phyloP scores from a whole-genome alignment of 441 rosid species.

The Omphalea diandra region DNA sequence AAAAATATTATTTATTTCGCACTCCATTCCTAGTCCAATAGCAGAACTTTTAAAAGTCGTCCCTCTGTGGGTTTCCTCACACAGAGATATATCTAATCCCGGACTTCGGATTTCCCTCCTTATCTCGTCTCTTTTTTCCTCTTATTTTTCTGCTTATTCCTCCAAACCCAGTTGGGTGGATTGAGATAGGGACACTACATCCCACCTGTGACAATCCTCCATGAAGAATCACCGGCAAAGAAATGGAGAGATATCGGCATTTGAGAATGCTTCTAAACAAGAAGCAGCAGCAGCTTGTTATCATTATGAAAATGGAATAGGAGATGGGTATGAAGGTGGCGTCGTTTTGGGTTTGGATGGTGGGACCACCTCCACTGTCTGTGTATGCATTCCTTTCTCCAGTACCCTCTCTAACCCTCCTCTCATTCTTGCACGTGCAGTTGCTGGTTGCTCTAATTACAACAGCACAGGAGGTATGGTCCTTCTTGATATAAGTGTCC shows the following conservation, averaged over 20 bases:
- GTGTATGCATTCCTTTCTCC: slow-evolving; percentile 49
- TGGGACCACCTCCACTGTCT: slow-evolving; percentile 65
- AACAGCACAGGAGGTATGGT: slow-evolving; percentile 61
- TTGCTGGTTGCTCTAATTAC: slow-evolving; percentile 69
- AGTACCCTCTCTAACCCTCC: slow-evolving; percentile 40
- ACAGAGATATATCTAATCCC: neutral
- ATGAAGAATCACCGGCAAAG: slow-evolving; percentile 41
- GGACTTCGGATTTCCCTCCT: slow-evolving; percentile 2
- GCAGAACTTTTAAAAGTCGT: too few relatives aligned
- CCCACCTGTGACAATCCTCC: neutral
- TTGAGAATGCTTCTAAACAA: slow-evolving; percentile 7
- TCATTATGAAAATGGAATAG: slow-evolving; percentile 9
- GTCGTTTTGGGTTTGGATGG: slow-evolving; percentile 67
- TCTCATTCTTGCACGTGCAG: slow-evolving; percentile 57
- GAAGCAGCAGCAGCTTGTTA: slow-evolving; percentile 21
- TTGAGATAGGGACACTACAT: too few relatives aligned
- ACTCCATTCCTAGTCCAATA: too few relatives aligned
- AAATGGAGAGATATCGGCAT: slow-evolving; percentile 50
- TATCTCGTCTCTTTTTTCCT: neutral
- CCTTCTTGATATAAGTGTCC: neutral
- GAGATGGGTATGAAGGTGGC: slow-evolving; percentile 23
- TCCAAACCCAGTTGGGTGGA: neutral
- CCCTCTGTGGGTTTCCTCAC: too few relatives aligned
- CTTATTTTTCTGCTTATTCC: neutral
- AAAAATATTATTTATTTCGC: too few relatives aligned